Conservation (phyloP, 441 rosid genomes). For the Mallotus japonicus region DNA sequence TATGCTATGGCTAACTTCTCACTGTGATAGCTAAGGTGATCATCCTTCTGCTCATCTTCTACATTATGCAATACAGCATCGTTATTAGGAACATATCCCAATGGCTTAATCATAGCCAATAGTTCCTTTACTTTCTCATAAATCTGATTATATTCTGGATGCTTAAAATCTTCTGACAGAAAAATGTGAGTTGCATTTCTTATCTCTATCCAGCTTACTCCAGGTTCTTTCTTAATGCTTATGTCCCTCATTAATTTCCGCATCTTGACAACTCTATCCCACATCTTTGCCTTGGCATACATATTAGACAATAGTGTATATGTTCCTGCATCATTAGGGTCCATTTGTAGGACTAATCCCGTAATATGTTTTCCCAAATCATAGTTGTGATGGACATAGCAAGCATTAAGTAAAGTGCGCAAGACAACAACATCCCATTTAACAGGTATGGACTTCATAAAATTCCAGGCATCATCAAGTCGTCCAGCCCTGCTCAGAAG, state of each 20-base stretch:
- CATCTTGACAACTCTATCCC: conserved; percentile 65
- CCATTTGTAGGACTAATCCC: conserved; percentile 39
- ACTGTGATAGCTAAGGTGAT: conserved; percentile 65
- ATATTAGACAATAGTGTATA: conserved; percentile 57
- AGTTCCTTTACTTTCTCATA: conserved; percentile 55
- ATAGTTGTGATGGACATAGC: conserved; percentile 55
- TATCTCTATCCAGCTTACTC: conserved; percentile 83
- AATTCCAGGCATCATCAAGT: conserved; percentile 55
- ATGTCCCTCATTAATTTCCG: conserved; percentile 63
- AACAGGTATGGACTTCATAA: conserved; percentile 63
- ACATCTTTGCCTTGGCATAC: conserved; percentile 62
- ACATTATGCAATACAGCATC: conserved; percentile 62
- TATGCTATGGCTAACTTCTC: conserved; percentile 86
- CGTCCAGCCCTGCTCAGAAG: conserved; percentile 72
- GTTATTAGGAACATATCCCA: conserved; percentile 69
- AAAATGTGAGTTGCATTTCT: conserved; percentile 53
- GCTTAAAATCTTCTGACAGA: conserved; percentile 55
- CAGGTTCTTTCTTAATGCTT: conserved; percentile 81
- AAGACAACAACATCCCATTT: conserved; percentile 76
- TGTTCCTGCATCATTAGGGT: conserved; percentile 63
- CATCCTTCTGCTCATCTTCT: conserved; percentile 83
- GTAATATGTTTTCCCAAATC: conserved; percentile 58
- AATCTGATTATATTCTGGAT: conserved; percentile 55
- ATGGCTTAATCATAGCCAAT: conserved; percentile 52
- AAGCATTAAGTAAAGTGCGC: conserved; percentile 71